These are phyloP conservation scores for Leishmania tarentolae DNA, from an alignment of 208 protist genomes.

Conservation along the genomic window DNA sequence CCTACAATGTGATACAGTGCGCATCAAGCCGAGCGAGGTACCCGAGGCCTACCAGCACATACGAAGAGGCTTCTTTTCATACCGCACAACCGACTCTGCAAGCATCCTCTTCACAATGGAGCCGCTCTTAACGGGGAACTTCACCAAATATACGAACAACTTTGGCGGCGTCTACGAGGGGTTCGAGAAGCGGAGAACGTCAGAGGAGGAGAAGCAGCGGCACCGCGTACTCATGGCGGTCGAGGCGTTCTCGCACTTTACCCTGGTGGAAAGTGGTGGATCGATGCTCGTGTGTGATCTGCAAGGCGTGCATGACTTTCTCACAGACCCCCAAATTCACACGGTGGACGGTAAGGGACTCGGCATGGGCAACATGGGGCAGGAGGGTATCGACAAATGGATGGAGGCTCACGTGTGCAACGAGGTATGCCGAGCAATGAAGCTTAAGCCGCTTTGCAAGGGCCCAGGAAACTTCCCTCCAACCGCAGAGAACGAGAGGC, in stretches of 20 bases:
- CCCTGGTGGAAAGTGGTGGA: conserved; percentile 59
- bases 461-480: background rate
- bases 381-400: conserved; percentile 82
- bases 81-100: conserved; percentile 56
- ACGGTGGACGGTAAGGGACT: conserved; percentile 74
- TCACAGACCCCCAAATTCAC: conserved; percentile 89
- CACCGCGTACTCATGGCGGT: conserved; percentile 65
- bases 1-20: conserved; percentile 84
- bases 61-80: conserved; percentile 69
- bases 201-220: conserved; percentile 38
- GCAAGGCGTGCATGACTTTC: conserved; percentile 83
- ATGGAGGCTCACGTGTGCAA: conserved; percentile 71
- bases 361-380: conserved; percentile 85
- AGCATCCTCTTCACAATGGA: conserved; percentile 85
- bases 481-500: conserved; percentile 7
- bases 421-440: conserved; percentile 57
- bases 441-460: conserved; percentile 40
- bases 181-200: conserved; percentile 50
- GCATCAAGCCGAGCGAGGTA: conserved; percentile 48
- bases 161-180: conserved; percentile 78
- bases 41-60: conserved; percentile 48
- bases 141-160: conserved; percentile 91
- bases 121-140: conserved; percentile 74
- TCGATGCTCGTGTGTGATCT: conserved; percentile 83
- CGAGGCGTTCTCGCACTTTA: conserved; percentile 90